Conservation (phyloP, 768 basidiomycete genomes). For the Mycena belliarum region DNA sequence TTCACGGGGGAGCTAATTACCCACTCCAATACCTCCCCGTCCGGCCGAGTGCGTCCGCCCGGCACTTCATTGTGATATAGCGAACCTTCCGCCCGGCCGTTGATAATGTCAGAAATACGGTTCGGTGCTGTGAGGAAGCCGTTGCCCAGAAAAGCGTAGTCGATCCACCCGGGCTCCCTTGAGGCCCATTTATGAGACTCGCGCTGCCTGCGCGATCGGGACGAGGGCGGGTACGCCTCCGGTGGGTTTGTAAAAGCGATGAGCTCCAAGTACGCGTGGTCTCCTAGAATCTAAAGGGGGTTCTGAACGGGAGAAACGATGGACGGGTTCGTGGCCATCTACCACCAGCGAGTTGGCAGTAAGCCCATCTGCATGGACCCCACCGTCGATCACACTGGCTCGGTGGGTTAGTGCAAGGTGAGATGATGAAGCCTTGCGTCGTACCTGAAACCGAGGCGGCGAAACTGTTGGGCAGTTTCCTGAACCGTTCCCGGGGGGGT, state of each 20-base stretch:
- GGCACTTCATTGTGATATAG: constrained; percentile 45
- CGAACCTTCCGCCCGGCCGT: constrained; percentile 45
- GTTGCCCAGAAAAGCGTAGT: constrained; percentile 64
- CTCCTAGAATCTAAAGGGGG: constrained; percentile 46
- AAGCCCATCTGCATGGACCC: constrained; percentile 62
- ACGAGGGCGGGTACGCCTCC: constrained; percentile 52
- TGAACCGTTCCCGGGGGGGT: constrained; percentile 61
- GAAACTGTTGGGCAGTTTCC: constrained; percentile 52
- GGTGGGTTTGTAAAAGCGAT: constrained; percentile 62
- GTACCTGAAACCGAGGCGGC: constrained; percentile 67
- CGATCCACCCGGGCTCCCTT: constrained; percentile 64
- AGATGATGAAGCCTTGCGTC: constrained; percentile 12
- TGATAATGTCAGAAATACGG: constrained; percentile 55
- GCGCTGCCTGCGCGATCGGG: constrained; percentile 45
- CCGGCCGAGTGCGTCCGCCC: constrained; percentile 58
- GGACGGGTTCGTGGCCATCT: constrained; percentile 13
- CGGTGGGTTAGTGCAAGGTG: not conserved
- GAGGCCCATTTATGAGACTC: constrained; percentile 54
- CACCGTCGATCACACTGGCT: constrained; percentile 63
- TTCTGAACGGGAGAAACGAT: not conserved
- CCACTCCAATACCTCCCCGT: constrained; percentile 62
- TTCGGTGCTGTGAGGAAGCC: constrained; percentile 29
- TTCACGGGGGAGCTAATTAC: constrained; percentile 45
- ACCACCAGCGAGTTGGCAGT: constrained; percentile 70
- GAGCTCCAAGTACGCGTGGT: constrained; percentile 68